Base-by-base conservation (phyloP, 805 yeast species). In the Cyberlindnera lachancei region DNA sequence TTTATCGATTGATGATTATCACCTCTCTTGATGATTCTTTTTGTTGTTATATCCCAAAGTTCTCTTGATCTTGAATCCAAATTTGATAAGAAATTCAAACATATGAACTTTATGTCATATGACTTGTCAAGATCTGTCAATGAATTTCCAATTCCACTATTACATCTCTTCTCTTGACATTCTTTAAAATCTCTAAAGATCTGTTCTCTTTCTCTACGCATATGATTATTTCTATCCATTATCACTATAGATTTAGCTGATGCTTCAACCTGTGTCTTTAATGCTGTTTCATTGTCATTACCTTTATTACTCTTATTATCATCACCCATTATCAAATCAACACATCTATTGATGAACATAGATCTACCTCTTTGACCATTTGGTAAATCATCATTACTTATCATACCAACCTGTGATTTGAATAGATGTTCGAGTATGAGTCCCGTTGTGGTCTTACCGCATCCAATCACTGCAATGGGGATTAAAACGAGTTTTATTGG, bases 361-460 rank as follows among this genome's bases (percentile, higher is more conserved):
- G 64, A 53, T 35, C 66, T 69, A n/a, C 67, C 63, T 5, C 63
- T 61, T 37, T 57, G 61, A 0, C 63, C 56, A 15, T 64, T 63
- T 6, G 63, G 59, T 15, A 84, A 61, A 42, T 83, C 73, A 56
- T 90, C 97, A 57, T 86, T 92, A 53, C 86, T 95, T 7, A 83
- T 64, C 45, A 79, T 82, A 0, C 71, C 79, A 79, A 94, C 80
- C 0, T 59, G 50, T 1, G 48, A 41, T 1, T 78, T 77, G 35
- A 63, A 77, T 8, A 88, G 53, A 8, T 64, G 48, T 1, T 47
- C 38, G 24, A 92, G 59, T 0, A 87, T 76, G 21, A 73, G 52
- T 6, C 84, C 73, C 0, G 83, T 71, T 0, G 96, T 86, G 0
- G 96, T 87, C 51, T 92, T 92, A 5, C 98, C 98, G 56, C 96